These are phyloP conservation scores for Umbelopsis ramanniana DNA, from an alignment of 192 early-diverging fungal genomes.

Conservation along the genomic window DNA sequence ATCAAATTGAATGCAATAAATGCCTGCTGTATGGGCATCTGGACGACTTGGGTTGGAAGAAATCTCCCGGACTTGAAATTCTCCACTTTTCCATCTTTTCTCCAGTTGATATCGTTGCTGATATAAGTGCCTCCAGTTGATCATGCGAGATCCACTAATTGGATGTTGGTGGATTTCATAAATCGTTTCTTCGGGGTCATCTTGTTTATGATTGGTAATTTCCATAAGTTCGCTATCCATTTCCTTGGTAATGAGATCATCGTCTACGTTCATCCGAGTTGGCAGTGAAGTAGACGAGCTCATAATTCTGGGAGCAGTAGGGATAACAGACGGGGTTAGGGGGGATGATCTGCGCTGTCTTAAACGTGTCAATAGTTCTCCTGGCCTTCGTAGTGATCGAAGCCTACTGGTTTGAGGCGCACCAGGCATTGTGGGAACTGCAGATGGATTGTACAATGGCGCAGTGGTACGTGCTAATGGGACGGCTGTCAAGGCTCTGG, in stretches of 20 bases:
- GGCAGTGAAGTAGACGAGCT: constrained; percentile 17
- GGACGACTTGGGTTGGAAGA: constrained; percentile 33
- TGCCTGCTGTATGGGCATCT: constrained; percentile 77
- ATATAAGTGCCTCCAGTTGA: constrained; percentile 81
- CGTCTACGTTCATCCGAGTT: not conserved
- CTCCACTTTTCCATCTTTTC: constrained; percentile 72
- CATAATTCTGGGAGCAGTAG: not conserved
- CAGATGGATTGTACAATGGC: constrained; percentile 13
- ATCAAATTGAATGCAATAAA: constrained; percentile 87
- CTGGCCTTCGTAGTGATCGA: constrained; percentile 22
- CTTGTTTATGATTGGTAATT: not conserved
- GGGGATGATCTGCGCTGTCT: constrained; percentile 18
- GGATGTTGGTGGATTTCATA: constrained; percentile 10
- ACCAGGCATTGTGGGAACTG: constrained; percentile 19
- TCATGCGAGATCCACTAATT: constrained; percentile 31
- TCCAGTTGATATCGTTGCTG: constrained; percentile 65
- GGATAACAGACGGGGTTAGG: constrained; percentile 9
- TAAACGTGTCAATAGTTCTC: constrained; percentile 27
- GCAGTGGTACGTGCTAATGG: constrained; percentile 31
- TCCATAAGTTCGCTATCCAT: not conserved
- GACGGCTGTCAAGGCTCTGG: not conserved
- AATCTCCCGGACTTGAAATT: constrained; percentile 61
- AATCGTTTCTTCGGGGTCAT: constrained; percentile 20
- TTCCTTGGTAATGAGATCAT: not conserved
- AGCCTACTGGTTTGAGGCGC: constrained; percentile 16